Evolutionary conservation across 257 asterid genomes (phyloP).

Genomic region (Nicotiana otophora): DNA sequence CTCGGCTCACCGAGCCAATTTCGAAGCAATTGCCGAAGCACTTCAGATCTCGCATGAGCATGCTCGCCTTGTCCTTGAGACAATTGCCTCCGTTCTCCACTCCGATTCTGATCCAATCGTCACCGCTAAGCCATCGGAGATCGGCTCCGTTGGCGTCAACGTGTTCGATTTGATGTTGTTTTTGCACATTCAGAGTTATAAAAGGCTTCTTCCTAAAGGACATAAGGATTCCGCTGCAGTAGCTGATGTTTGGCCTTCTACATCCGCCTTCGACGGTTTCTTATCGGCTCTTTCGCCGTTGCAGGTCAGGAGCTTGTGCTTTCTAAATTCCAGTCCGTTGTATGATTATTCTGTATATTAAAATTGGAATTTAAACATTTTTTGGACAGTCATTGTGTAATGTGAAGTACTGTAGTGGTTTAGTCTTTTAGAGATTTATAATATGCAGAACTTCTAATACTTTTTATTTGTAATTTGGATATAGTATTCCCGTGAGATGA

Average conservation of each 20-base stretch:
- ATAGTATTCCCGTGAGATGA: no score
- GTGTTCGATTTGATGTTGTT: constrained; percentile 77
- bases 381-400: background rate
- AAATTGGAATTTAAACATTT: background rate
- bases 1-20: constrained; percentile 37
- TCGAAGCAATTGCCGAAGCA: constrained; percentile 35
- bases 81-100: constrained; percentile 58
- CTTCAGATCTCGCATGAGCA: constrained; percentile 66
- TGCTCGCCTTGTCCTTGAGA: constrained; percentile 67
- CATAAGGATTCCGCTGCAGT: constrained; percentile 90
- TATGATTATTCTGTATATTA: no score
- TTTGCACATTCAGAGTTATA: constrained; percentile 77
- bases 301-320: constrained; percentile 39
- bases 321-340: no score
- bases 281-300: constrained; percentile 87
- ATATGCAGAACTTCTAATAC: no score
- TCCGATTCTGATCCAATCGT: constrained; percentile 62
- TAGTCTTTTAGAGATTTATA: background rate
- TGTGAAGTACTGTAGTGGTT: background rate
- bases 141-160: constrained; percentile 54
- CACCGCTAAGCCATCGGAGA: constrained; percentile 36
- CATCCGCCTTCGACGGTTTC: constrained; percentile 89
- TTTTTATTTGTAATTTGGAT: no score
- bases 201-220: constrained; percentile 86
- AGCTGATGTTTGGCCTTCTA: constrained; percentile 98